Evolutionary conservation across 768 basidiomycete genomes (phyloP), one percentile per base, ranked within the genome.

Genomic region (Hericium alpestre): DNA sequence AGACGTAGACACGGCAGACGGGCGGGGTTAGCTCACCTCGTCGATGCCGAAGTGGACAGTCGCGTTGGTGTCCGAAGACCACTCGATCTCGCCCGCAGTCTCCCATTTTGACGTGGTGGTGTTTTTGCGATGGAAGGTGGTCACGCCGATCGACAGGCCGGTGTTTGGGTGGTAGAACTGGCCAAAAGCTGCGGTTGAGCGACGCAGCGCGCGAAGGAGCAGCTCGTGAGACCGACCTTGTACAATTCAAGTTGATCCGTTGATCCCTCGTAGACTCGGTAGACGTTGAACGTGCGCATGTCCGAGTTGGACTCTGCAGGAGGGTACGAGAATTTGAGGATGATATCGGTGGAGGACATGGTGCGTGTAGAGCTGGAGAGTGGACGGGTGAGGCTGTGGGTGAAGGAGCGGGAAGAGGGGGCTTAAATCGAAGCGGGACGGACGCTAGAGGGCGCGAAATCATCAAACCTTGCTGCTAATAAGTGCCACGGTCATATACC

Each of bases 61-160:
- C 6, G 74, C 76, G 53, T 73, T 77, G 51, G 68, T 66, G 51
- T 70, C 67, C 4, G 77, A 76, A 43, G 67, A 66, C 81, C 81
- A 83, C 51, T 79, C 75, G 56, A 83, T 75, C 38, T 75, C 68
- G 3, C 81, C 82, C 2, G 79, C 80, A 16, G 72, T 72, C 64
- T 83, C 81, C 61, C 77, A 81, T 18, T 71, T 61, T 15, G 65
- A 54, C 1, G 76, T 79, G 7, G 61, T 63, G 11, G 71, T 52
- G 62, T 82, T 81, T 60, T 72, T 76, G 53, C 80, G 74, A 56
- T 74, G 72, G 55, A 77, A 79, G 4, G 74, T 74, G 4, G 80
- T 81, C 11, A 70, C 71, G 1, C 76, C 74, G 16, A 58, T 68
- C 39, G 66, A 65, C 38, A 71, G 64, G 37, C 77, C 76, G 4